These are phyloP conservation scores for Pyricularia sp. DNA, from an alignment of 2,329 filamentous ascomycete species.

Conservation along the genomic window DNA sequence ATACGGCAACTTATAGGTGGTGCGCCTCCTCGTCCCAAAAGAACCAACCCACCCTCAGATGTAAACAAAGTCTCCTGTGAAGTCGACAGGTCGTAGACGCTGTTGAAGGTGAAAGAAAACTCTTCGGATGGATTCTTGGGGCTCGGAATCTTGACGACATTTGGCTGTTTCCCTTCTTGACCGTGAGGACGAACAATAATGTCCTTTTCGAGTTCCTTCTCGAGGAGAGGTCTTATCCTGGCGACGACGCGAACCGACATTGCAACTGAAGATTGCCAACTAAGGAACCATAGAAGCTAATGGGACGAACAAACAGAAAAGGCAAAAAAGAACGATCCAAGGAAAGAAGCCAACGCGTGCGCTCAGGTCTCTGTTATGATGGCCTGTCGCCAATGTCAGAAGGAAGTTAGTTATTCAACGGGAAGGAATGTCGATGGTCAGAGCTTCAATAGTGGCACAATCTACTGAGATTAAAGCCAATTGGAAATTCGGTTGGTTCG, in stretches of 20 bases:
- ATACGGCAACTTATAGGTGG: background rate
- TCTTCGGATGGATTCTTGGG: constrained; percentile 85
- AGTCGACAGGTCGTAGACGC: constrained; percentile 70
- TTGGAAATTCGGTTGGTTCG: background rate
- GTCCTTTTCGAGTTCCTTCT: constrained; percentile 76
- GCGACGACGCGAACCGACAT: constrained; percentile 78
- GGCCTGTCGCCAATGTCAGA: background rate
- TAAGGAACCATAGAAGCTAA: background rate
- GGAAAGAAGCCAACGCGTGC: background rate
- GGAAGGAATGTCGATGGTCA: background rate
- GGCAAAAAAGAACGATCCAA: background rate
- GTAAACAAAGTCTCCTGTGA: constrained; percentile 83
- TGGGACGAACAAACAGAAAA: background rate
- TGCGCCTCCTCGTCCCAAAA: background rate
- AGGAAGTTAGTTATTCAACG: background rate
- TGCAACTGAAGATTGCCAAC: constrained; percentile 2
- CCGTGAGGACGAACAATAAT: constrained; percentile 53
- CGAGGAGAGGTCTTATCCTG: constrained; percentile 75
- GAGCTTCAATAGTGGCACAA: background rate
- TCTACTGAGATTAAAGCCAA: background rate
- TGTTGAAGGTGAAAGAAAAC: constrained; percentile 89
- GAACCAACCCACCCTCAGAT: constrained; percentile 45
- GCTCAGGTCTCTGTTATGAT: background rate
- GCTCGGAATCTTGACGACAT: constrained; percentile 76
- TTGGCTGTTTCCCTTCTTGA: constrained; percentile 47